Evolutionary conservation across 1,139 yeast genomes (phyloP), one percentile per base, ranked within the genome.

Genomic region (Scheffersomyces insectosa): DNA sequence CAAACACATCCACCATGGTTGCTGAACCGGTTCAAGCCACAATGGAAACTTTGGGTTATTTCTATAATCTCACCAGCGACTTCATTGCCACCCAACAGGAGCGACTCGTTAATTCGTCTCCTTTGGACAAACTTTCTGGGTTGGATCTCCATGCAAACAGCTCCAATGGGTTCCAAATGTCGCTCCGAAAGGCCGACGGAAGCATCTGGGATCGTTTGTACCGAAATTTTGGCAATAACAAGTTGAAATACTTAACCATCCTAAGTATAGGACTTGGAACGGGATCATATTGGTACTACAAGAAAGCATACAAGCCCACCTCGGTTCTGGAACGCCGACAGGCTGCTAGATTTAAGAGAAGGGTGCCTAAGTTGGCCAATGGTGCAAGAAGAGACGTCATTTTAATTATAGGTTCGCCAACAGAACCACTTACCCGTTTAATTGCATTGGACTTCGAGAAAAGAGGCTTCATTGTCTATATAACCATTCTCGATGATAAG

Each of bases 331-430:
- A 11, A 48, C 45, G 23, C 45, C 50, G 25, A 20, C 25, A 20
- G 25, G 8, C 25, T 8, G 7, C 25, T 5, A 20, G 25, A 20
- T 14, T 14, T n/a, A 65, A 59, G 42, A 69, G 95, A 53, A 67
- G 84, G 47, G 95, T 90, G 0, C 73, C 76, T 4, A 75, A 82
- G 46, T 69, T 88, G 30, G 54, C 77, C 8, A 83, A 83, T 51
- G 95, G 95, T 0, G 88, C 88, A 2, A 67, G 96, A 37, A 75
- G 77, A 45, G 95, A 88, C 53, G 93, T 86, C 5, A 80, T 88
- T 0, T 68, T 88, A 28, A 68, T 88, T 5, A 76, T 88, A 2
- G 95, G 95, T 1, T 84, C 91, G 2, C 91, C 93, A 1, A 75
- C 82, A 0, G 95, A 87, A 49, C 90, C 91, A 1, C 66, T 88